phyloP scores from a whole-genome alignment of 208 protist genomes.

The Sergeia podlipaevii region DNA sequence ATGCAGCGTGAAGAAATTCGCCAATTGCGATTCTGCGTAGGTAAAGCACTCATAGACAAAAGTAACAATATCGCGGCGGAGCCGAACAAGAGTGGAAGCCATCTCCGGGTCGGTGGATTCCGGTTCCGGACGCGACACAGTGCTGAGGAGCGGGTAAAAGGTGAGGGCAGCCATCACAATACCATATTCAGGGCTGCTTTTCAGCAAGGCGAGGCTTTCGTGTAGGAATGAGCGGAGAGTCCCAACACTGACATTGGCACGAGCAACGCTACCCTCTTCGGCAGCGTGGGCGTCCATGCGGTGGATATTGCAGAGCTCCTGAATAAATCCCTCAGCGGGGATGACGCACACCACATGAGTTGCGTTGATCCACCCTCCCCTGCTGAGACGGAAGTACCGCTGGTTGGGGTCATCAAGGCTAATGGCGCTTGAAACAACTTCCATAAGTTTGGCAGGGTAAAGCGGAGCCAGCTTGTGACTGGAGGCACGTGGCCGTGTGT shows the following conservation, averaged over 20 bases:
- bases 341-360: slow-evolving; percentile 59
- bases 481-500: slow-evolving; percentile 49
- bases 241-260: neutral
- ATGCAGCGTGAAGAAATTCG: neutral
- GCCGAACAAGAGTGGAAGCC: neutral
- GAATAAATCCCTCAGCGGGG: slow-evolving; percentile 36
- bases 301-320: slow-evolving; percentile 30
- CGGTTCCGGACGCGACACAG: slow-evolving; percentile 1
- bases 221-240: neutral
- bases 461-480: slow-evolving; percentile 64
- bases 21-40: neutral
- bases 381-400: slow-evolving; percentile 65
- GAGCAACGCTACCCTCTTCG: neutral
- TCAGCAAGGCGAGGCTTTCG: neutral
- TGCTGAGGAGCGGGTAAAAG: slow-evolving; percentile 51
- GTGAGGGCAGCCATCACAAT: slow-evolving; percentile 62
- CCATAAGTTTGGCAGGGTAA: slow-evolving; percentile 53
- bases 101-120: neutral
- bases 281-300: slow-evolving; percentile 9
- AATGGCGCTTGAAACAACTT: slow-evolving; percentile 59
- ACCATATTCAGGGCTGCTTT: slow-evolving; percentile 25
- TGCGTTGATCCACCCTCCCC: slow-evolving; percentile 72
- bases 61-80: neutral
- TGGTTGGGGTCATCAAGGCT: slow-evolving; percentile 31
- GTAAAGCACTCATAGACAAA: neutral